Evolutionary conservation across 75 land plant species (phyloP), one percentile per base, ranked within the genome.

Genomic region (Cupressus sempervirens): DNA sequence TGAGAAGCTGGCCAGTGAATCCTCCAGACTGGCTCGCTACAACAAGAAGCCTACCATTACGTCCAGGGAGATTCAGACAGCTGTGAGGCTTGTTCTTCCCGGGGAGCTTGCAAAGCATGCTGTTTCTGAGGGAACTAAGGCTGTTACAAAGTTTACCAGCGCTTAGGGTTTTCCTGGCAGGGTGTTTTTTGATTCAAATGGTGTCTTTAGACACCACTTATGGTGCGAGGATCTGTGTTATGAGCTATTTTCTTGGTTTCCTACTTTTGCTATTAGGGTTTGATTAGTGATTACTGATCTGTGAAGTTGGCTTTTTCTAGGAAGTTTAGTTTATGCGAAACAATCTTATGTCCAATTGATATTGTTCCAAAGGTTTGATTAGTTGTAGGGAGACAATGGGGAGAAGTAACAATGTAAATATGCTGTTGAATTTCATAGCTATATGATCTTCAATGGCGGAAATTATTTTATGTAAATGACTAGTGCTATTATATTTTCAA

Each of bases 101-200:
- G 96, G 96, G 2, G 96, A 94, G 85, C 86, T 94, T 11, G 92
- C 93, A 20, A 94, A 88, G 89, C 96, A 94, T 46, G 94, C 96
- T 7, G 74, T 91, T 7, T 88, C 91, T 0, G 96, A 94, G 82
- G 96, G 96, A 46, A 89, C 88, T 20, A 94, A 94, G 86, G 94
- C 93, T 20, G 89, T 94, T 7, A 85, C 91, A 11, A 89, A 84
- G n/a, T 62, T 62, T 2, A 62, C 67, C 23, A 62, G 67, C 7
- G 67, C 67, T 62, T 62, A 26, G n/a, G 4, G n/a, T 4, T 20
- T 62, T 7, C 7, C 2, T 4, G n/a, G 1, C 23, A 7, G 8
- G n/a, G 7, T 0, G n/a, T 11, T 2, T 0, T 0, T 6, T 20
- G 20, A 62, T 1, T 62, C 20, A 20, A 62, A 62, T 62, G 67